phyloP scores from a whole-genome alignment of 2,329 filamentous ascomycete genomes.

The Coniosporium tulheliwenetii region DNA sequence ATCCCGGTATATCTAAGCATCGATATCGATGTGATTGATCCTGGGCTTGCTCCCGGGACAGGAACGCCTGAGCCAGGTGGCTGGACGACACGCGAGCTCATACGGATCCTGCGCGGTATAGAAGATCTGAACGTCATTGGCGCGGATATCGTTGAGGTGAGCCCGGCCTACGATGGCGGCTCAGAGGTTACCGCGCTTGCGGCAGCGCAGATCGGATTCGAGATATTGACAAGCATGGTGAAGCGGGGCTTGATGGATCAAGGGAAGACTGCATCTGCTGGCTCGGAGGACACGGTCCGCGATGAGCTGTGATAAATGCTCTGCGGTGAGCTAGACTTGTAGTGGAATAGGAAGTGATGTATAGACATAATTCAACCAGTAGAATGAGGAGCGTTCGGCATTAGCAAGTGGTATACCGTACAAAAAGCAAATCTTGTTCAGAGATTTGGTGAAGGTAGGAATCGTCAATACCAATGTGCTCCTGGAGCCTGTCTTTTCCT shows the following conservation, averaged over 20 bases:
- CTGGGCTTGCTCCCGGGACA: constrained; percentile 58
- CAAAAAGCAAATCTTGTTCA: no score
- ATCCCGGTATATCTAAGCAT: constrained; percentile 69
- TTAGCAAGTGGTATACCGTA: no score
- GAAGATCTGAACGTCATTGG: constrained; percentile 76
- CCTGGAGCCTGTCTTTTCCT: no score
- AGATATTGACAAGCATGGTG: constrained; percentile 66
- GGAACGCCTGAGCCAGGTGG: constrained; percentile 83
- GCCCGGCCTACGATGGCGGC: constrained; percentile 66
- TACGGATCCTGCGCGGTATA: constrained; percentile 65
- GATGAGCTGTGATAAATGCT: constrained; percentile 11
- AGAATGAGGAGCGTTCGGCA: no score
- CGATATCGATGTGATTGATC: constrained; percentile 71
- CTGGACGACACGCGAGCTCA: constrained; percentile 80
- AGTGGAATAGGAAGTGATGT: no score
- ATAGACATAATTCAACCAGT: no score
- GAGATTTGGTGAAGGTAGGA: no score
- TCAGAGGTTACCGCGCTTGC: constrained; percentile 73
- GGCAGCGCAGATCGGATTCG: constrained; percentile 70
- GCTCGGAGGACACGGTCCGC: constrained; percentile 1
- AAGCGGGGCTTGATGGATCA: constrained; percentile 36
- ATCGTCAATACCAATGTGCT: no score
- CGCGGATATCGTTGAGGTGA: constrained; percentile 80
- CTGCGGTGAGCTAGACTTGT: no score
- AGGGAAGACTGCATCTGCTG: constrained; percentile 8